Base-by-base conservation (phyloP, 306 rosid species). In the Ammopiptanthus mongolicus region DNA sequence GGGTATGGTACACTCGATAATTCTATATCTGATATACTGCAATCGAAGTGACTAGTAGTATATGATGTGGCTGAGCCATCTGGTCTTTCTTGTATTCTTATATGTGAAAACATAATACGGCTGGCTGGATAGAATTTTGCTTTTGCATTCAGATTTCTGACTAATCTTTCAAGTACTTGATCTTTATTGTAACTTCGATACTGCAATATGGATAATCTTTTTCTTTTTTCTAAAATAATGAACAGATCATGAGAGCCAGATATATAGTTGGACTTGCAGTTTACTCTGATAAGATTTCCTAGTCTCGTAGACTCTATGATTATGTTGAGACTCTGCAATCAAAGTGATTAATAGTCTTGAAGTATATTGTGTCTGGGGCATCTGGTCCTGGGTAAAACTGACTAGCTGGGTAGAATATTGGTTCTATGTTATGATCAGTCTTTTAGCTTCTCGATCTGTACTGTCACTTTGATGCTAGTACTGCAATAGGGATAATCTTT, bases 301-400 rank as follows among this genome's bases (percentile, higher is more conserved):
- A 17, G 68, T 31, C 33, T 52, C 13, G 8, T 50, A 65, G 73
- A 10, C 8, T 14, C 25, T 44, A n/a, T n/a, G 31, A 39, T 39
- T n/a, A 63, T 65, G 9, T 18, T 47, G 33, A 48, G 19, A 34
- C 14, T 65, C 15, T 44, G 70, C 74, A 51, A 52, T 63, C 57
- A 2, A 79, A 64, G 23, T 55, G 53, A 29, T 17, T 55, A 36
- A 44, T 57, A 36, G 71, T 51, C 65, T 36, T 66, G 9, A 12
- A 69, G 18, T 59, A 48, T 67, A 18, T 56, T 76, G 57, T 58
- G 37, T 70, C 53, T 36, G 57, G 48, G 69, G 50, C 37, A 76
- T 37, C 17, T 70, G 42, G 18, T 70, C 39, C 69, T 79, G 21
- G 28, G n/a, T 37, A 62, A 53, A 69, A 48, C 9, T 22, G 69